Conservation (phyloP, 2,329 filamentous ascomycete genomes). For the Colletotrichum aenigma region DNA sequence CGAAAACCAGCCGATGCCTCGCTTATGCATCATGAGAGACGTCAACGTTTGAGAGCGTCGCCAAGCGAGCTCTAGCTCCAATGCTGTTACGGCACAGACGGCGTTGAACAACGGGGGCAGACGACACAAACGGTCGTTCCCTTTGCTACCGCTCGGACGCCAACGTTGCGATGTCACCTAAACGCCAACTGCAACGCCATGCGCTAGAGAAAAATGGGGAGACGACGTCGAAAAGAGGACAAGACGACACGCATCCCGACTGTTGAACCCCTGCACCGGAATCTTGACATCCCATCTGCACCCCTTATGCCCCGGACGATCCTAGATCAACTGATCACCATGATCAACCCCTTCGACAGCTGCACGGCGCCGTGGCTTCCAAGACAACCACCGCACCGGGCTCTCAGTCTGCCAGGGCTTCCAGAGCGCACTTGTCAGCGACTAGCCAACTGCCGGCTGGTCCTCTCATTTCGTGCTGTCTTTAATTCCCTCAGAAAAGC, state of each 20-base stretch:
- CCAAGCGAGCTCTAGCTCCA: neutral
- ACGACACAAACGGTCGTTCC: neutral
- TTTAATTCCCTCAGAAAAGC: neutral
- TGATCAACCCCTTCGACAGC: neutral
- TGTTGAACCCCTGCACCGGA: neutral
- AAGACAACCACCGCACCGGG: neutral
- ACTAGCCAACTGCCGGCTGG: neutral
- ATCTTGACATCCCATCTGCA: constrained; percentile 8
- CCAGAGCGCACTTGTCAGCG: neutral
- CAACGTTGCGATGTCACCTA: neutral
- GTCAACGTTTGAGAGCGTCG: constrained; percentile 16
- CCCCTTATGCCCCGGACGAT: constrained; percentile 7
- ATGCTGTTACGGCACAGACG: neutral
- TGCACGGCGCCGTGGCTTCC: neutral
- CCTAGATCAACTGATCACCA: constrained; percentile 14
- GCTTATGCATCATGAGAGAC: constrained; percentile 6
- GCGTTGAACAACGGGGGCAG: neutral
- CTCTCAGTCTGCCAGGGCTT: neutral
- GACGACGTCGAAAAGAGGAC: neutral
- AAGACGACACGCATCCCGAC: neutral
- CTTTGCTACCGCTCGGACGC: neutral
- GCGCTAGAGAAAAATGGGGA: neutral
- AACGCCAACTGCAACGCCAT: neutral
- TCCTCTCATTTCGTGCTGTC: neutral
- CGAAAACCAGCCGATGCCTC: neutral